Evolutionary conservation across 345 rosid species (phyloP), one percentile per base, ranked within the genome.

Genomic region (Aquilaria malaccensis): DNA sequence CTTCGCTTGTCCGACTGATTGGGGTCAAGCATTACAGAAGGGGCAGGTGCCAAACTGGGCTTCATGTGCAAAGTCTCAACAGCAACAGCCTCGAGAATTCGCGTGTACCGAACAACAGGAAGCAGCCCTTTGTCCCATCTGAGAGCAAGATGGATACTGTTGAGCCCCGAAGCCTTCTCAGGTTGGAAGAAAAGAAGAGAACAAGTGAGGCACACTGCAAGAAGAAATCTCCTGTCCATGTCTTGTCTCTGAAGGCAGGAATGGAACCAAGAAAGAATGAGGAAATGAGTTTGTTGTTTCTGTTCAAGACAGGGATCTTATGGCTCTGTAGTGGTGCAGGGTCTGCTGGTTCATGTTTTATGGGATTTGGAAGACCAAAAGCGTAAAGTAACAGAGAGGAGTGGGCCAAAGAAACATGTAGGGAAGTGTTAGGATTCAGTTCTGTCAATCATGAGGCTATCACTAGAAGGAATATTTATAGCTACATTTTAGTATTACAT

Each of bases 1-100:
- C 72, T 62, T 76, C 96, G 80, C 71, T 86, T 91, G 62, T 79
- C 73, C 10, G 87, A 87, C 62, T 77, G 88, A 71, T 70, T 71
- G 9, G 84, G 85, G 61, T 83, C 89, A 61, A 79, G 74, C 73
- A 66, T 75, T 48, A 66, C 46, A 1, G 86, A 72, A 64, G 93
- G 95, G 0, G 79, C 70, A 43, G 85, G 89, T 2, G 89, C 87
- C 58, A 68, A 58, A 55, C 66, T 67, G 13, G 49, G 68, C 13
- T 61, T 67, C 32, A 59, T 59, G 50, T 68, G 77, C 59, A 72
- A 52, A 49, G 79, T 59, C 30, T 80, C 60, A 2, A 68, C 14
- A 46, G 78, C 63, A 55, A 71, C 74, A 47, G 70, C 71, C 58
- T 64, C 45, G 48, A 82, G 79, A 64, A 71, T 53, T 15, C 86